Percentiles rank a stretch among this genome's conserved stretches.
These are phyloP conservation scores for Eucalyptus pauciflora DNA, from an alignment of 345 rosid genomes.

Conservation along the genomic window DNA sequence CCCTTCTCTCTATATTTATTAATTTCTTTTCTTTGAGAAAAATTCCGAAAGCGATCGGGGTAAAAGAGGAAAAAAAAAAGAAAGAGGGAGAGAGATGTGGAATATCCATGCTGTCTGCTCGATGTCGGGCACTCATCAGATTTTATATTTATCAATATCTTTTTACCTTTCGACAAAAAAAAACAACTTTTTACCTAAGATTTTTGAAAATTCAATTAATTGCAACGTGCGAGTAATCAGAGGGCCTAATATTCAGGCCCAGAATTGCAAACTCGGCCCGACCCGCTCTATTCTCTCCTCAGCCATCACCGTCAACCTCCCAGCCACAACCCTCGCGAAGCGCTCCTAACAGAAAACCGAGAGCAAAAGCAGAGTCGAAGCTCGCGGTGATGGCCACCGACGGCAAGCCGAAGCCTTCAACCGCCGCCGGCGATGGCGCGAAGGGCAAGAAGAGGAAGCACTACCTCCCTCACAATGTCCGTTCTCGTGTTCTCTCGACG, in stretches of 20 bases:
- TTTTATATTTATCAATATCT: not conserved
- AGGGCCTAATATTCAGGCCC: not conserved
- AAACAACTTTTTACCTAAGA: not conserved
- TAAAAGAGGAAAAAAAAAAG: not conserved
- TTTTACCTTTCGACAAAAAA: not conserved
- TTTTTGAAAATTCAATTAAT: not conserved
- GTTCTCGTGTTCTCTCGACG: not conserved
- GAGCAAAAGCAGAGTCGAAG: not conserved
- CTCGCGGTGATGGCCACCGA: constrained; percentile 26
- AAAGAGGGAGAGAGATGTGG: not conserved
- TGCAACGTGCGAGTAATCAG: not conserved
- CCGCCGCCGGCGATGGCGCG: not conserved
- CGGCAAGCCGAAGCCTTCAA: constrained; percentile 13
- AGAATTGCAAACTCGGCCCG: not conserved
- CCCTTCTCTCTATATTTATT: not conserved
- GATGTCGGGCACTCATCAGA: not conserved
- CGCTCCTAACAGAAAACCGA: not conserved
- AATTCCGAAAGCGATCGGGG: not conserved
- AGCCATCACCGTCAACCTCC: not conserved
- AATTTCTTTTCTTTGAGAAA: not conserved
- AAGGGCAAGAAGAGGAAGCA: constrained; percentile 73
- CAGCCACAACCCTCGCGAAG: not conserved
- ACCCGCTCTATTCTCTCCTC: not conserved
- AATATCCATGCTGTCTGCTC: not conserved
- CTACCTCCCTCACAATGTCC: constrained; percentile 64